phyloP scores from a whole-genome alignment of 176 grass and related monocot genomes.

The Ananas comosus region DNA sequence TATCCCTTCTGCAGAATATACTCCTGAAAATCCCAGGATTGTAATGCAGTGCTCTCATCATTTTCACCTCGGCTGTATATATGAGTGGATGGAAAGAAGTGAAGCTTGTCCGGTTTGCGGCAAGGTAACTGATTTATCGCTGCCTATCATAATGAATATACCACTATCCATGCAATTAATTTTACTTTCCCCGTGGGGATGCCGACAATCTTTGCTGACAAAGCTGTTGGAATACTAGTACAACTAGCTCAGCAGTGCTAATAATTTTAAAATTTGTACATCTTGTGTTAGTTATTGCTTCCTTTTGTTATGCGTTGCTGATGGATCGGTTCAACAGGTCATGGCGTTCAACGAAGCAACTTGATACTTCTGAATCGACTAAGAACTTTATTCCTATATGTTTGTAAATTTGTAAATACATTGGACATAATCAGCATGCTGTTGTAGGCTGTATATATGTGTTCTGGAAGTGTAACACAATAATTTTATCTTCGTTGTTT shows the following conservation, averaged over 20 bases:
- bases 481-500: not conserved
- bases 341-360: conserved; percentile 40
- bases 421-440: conserved; percentile 2
- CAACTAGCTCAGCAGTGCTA: not conserved
- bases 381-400: not conserved
- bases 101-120: conserved; percentile 91
- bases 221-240: too few relatives aligned
- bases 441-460: conserved; percentile 26
- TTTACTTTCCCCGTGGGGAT: not conserved
- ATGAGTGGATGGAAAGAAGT: conserved; percentile 99
- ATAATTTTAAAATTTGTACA: not conserved
- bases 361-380: conserved; percentile 16
- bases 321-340: conserved; percentile 21
- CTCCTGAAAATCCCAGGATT: conserved; percentile 76
- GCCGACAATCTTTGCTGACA: not conserved
- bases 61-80: conserved; percentile 96
- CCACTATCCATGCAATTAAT: conserved; percentile 4
- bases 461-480: conserved; percentile 27
- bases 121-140: conserved; percentile 43
- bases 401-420: conserved; percentile 19
- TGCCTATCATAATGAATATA: not conserved
- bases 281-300: not conserved
- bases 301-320: not conserved
- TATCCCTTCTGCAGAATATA: conserved; percentile 67
- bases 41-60: conserved; percentile 87